Conservation (phyloP, 140 eudicot species). For the Stevia rebaudiana region DNA sequence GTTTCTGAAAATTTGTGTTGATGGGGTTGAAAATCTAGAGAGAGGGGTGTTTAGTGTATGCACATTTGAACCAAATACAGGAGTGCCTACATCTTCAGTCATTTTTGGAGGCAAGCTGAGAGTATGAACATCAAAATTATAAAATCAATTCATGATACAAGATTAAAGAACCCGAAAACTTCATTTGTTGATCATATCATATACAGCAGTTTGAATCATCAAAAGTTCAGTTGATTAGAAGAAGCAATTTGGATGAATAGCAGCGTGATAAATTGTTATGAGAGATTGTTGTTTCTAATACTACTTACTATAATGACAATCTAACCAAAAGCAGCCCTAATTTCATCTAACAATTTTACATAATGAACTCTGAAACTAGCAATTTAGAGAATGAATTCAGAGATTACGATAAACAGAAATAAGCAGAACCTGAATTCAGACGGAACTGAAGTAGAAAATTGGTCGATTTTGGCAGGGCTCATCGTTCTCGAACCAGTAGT, state of each 20-base stretch:
- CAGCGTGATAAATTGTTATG: not conserved
- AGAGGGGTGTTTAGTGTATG: conserved; percentile 30
- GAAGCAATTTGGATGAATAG: not conserved
- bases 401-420: not conserved
- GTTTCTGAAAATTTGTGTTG: conserved; percentile 9
- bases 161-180: not conserved
- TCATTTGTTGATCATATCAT: not conserved
- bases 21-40: conserved; percentile 50
- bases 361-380: not conserved
- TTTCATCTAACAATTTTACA: not conserved
- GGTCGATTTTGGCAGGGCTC: conserved; percentile 45
- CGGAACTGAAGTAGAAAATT: conserved; percentile 42
- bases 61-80: conserved; percentile 43
- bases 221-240: not conserved
- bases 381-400: not conserved
- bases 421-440: conserved; percentile 61
- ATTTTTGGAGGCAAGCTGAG: conserved; percentile 51
- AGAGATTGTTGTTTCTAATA: not conserved
- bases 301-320: not conserved
- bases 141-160: not conserved
- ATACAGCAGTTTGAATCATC: not conserved
- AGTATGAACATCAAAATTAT: conserved; percentile 6
- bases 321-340: conserved; percentile 5
- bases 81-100: conserved; percentile 42
- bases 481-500: conserved; percentile 48